A percentile compares a stretch with the other conserved stretches of the same genome.
Conservation (phyloP, 768 basidiomycete genomes). For the Stropharia rugosoannulata region DNA sequence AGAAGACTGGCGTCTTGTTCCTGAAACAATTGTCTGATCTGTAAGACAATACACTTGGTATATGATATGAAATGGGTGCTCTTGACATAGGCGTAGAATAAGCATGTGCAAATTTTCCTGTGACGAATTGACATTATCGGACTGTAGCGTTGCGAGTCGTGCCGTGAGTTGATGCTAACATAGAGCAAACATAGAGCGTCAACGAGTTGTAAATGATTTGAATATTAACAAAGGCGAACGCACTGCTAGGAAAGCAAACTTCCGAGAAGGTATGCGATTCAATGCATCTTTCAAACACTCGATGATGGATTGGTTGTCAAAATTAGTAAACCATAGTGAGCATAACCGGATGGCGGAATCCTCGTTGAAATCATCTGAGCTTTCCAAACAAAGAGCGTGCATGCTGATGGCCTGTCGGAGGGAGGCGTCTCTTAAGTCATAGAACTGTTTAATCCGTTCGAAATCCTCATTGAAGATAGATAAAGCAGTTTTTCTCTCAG, state of each 20-base stretch:
- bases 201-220: not conserved
- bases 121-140: constrained; percentile 28
- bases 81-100: constrained; percentile 74
- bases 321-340: constrained; percentile 92
- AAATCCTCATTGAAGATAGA: constrained; percentile 44
- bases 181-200: no score
- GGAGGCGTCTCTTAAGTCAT: constrained; percentile 53
- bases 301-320: constrained; percentile 55
- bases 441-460: constrained; percentile 54
- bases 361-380: constrained; percentile 73
- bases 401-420: constrained; percentile 77
- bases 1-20: constrained; percentile 42
- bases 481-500: constrained; percentile 28
- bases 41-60: constrained; percentile 86
- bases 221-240: constrained; percentile 8
- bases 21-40: constrained; percentile 18
- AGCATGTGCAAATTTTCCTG: constrained; percentile 64
- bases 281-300: constrained; percentile 45
- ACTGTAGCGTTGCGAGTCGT: constrained; percentile 57
- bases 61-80: constrained; percentile 93
- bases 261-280: constrained; percentile 71
- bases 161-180: constrained; percentile 84
- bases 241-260: constrained; percentile 84
- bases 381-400: constrained; percentile 76
- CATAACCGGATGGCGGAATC: constrained; percentile 78